Conservation (phyloP, 2,329 filamentous ascomycete species). For the Fusarium tricinctum region DNA sequence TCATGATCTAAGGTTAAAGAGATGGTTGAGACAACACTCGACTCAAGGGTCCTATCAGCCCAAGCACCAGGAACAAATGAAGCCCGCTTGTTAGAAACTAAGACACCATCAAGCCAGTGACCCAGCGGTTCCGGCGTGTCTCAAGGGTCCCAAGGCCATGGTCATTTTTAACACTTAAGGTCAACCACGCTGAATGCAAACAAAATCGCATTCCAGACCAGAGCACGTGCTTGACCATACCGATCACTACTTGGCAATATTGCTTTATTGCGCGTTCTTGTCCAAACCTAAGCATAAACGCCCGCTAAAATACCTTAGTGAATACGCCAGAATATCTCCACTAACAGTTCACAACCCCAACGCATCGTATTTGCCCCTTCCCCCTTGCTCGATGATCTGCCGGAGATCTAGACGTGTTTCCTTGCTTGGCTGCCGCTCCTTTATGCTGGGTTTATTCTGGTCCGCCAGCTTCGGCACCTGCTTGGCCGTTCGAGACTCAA, state of each 20-base stretch:
- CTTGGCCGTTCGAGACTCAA: conserved; percentile 22
- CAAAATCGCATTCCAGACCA: conserved; percentile 46
- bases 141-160: conserved; percentile 12
- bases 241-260: conserved; percentile 28
- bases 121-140: conserved; percentile 8
- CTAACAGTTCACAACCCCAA: conserved; percentile 52
- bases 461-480: conserved; percentile 14
- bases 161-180: conserved; percentile 18
- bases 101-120: conserved; percentile 35
- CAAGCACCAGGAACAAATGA: conserved; percentile 5
- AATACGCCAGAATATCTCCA: conserved; percentile 13
- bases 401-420: conserved; percentile 43
- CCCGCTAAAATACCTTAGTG: conserved; percentile 34
- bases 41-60: conserved; percentile 26
- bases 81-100: conserved; percentile 22
- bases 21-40: conserved; percentile 31
- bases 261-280: conserved; percentile 24
- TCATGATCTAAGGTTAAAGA: conserved; percentile 11
- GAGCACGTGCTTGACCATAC: conserved; percentile 26
- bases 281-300: conserved; percentile 33
- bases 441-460: conserved; percentile 18
- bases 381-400: conserved; percentile 49
- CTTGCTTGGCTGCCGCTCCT: conserved; percentile 33
- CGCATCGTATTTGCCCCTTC: conserved; percentile 54
- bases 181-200: conserved; percentile 23